These are phyloP conservation scores for Daucus carota DNA, from an alignment of 129 eudicot species.

Conservation along the genomic window DNA sequence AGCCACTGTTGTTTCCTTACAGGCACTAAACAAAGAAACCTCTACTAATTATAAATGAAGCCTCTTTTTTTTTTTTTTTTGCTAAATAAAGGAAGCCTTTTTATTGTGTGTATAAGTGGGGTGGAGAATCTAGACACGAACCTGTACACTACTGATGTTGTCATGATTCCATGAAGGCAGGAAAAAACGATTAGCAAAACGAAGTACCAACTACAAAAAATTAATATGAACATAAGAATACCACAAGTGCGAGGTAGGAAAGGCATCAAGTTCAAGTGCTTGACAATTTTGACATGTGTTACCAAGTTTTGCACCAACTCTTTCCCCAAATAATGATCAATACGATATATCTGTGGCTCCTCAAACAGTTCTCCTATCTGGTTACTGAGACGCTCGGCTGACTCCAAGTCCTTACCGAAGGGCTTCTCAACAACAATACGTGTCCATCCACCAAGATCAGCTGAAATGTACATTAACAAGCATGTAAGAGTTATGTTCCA, in stretches of 20 bases:
- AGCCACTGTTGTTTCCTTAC: neutral
- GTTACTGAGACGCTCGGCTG: slow-evolving; percentile 85
- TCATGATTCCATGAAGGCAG: slow-evolving; percentile 97
- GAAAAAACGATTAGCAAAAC: slow-evolving; percentile 96
- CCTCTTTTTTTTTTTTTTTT: no score
- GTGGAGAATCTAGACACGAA: slow-evolving; percentile 14
- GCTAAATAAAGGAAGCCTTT: neutral
- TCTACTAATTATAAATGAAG: neutral
- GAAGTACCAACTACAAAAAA: slow-evolving; percentile 78
- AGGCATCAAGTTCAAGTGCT: neutral
- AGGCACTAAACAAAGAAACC: neutral
- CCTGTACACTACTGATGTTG: slow-evolving; percentile 89
- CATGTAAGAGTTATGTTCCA: neutral
- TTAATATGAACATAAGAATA: neutral
- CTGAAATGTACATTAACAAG: slow-evolving; percentile 29
- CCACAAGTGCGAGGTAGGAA: neutral
- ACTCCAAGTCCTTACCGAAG: slow-evolving; percentile 88
- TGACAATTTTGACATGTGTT: slow-evolving; percentile 11
- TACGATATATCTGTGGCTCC: slow-evolving; percentile 92
- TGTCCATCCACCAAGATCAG: slow-evolving; percentile 99
- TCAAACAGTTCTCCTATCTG: slow-evolving; percentile 95
- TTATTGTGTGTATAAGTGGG: neutral
- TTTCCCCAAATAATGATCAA: slow-evolving; percentile 95
- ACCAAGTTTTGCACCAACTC: slow-evolving; percentile 99
- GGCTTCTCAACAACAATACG: slow-evolving; percentile 98